phyloP scores from a whole-genome alignment of 2,329 filamentous ascomycete genomes.

The Chaetomiaceae sp. region DNA sequence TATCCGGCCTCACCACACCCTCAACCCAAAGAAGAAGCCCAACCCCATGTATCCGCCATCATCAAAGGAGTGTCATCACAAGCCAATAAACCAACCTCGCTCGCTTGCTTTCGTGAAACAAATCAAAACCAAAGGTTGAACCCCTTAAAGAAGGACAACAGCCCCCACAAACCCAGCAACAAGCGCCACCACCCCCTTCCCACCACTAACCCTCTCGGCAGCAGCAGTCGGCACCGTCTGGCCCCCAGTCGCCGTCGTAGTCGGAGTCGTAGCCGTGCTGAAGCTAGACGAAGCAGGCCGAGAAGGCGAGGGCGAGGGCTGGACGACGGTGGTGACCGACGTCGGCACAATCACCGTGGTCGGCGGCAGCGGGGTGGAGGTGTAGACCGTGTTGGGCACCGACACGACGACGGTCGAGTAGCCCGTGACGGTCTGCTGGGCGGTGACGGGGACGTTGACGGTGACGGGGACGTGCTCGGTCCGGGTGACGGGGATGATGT shows the following conservation, averaged over 20 bases:
- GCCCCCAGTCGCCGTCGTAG: conserved; percentile 31
- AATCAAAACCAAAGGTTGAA: not conserved
- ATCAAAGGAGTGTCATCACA: too few species aligned
- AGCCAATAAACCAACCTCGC: too few species aligned
- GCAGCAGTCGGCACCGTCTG: not conserved
- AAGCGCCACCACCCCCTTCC: conserved; percentile 32
- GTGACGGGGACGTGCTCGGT: conserved; percentile 39
- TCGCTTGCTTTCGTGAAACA: too few species aligned
- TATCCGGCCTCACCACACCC: too few species aligned
- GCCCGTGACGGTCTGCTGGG: conserved; percentile 33
- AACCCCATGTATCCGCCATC: too few species aligned
- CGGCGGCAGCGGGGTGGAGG: conserved; percentile 25
- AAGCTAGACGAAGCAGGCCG: too few species aligned
- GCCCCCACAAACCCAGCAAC: conserved; percentile 38
- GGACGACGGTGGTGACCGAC: conserved; percentile 28
- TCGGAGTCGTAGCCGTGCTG: conserved; percentile 24
- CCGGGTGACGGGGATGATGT: conserved; percentile 39
- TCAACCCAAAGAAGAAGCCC: too few species aligned
- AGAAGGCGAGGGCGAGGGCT: conserved; percentile 19
- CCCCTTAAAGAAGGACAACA: conserved; percentile 34
- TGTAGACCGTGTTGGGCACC: conserved; percentile 28
- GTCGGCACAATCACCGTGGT: conserved; percentile 31
- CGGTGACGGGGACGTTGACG: conserved; percentile 35
- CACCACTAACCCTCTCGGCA: conserved; percentile 11
- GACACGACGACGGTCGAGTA: conserved; percentile 35